A percentile compares a stretch with the other conserved stretches of the same genome.
phyloP scores from a whole-genome alignment of 2,329 filamentous ascomycete genomes.

The Neonectria neomacrospora region DNA sequence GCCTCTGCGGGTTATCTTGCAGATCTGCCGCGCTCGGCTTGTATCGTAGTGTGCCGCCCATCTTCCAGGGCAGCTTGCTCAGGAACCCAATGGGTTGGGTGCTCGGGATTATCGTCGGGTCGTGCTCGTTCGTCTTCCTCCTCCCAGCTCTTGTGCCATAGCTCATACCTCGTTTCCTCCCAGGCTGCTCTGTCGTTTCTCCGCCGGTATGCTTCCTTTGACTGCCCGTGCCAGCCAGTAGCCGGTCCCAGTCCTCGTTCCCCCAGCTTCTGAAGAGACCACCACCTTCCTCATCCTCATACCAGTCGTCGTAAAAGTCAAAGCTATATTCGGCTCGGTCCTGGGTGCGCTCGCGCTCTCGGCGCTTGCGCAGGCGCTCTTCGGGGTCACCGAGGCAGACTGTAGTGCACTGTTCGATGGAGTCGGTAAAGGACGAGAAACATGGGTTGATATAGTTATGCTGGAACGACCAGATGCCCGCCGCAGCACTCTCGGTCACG shows the following conservation, averaged over 20 bases:
- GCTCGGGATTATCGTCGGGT: constrained; percentile 90
- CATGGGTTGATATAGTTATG: constrained; percentile 89
- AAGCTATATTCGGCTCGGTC: constrained; percentile 85
- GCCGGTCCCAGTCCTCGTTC: constrained; percentile 84
- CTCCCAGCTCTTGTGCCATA: constrained; percentile 77
- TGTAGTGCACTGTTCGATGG: constrained; percentile 77
- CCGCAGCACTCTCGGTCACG: constrained; percentile 91
- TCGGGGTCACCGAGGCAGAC: constrained; percentile 78
- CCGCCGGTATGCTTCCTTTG: constrained; percentile 50
- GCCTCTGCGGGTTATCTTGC: constrained; percentile 80
- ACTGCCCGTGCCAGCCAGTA: constrained; percentile 76
- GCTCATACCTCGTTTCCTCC: constrained; percentile 84
- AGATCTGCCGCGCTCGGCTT: constrained; percentile 91
- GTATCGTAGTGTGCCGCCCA: constrained; percentile 85
- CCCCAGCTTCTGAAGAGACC: constrained; percentile 79
- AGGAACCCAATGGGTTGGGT: constrained; percentile 88
- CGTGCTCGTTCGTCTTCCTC: constrained; percentile 67
- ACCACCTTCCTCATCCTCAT: constrained; percentile 66
- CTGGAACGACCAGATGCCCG: constrained; percentile 87
- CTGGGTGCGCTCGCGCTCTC: constrained; percentile 69
- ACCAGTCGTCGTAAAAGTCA: constrained; percentile 99
- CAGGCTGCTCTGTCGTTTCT: constrained; percentile 69
- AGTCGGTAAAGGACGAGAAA: constrained; percentile 72
- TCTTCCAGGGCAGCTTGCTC: constrained; percentile 83
- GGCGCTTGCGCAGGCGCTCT: constrained; percentile 75